phyloP scores from a whole-genome alignment of 2,329 filamentous ascomycete genomes.

The Penicillium sp. region DNA sequence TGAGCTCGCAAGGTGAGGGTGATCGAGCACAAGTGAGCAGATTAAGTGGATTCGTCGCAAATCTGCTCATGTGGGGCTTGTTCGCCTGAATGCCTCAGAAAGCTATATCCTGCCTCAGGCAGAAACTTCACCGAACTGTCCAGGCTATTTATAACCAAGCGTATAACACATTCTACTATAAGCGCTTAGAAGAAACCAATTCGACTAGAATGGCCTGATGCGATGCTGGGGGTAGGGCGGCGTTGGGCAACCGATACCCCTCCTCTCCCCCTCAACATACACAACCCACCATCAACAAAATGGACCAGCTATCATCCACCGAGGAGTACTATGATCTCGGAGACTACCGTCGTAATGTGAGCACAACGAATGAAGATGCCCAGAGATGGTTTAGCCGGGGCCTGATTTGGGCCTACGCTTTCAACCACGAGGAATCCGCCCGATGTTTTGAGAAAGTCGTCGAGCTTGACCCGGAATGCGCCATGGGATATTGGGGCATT shows the following conservation, averaged over 20 bases:
- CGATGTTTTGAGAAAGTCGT: constrained; percentile 37
- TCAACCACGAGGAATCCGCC: constrained; percentile 41
- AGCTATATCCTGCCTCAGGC: neutral
- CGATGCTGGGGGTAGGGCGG: neutral
- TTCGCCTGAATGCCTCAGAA: neutral
- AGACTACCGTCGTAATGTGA: constrained; percentile 36
- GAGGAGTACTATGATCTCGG: constrained; percentile 37
- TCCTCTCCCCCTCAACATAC: constrained; percentile 1
- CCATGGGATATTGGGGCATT: constrained; percentile 42
- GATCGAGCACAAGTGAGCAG: constrained; percentile 28
- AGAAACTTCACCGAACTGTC: neutral
- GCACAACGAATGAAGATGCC: constrained; percentile 29
- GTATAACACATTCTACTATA: neutral
- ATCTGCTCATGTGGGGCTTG: constrained; percentile 17
- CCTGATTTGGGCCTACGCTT: constrained; percentile 40
- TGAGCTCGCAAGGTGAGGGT: constrained; percentile 23
- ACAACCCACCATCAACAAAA: constrained; percentile 5
- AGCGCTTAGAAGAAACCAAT: neutral
- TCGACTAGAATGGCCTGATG: neutral
- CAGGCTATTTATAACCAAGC: neutral
- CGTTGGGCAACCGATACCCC: constrained; percentile 3
- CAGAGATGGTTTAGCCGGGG: constrained; percentile 42
- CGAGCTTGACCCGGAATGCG: constrained; percentile 32
- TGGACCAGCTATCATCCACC: neutral
- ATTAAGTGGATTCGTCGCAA: constrained; percentile 16